Base-by-base conservation (phyloP, 1,139 yeast genomes). In the Casaregolazyma lundiana region DNA sequence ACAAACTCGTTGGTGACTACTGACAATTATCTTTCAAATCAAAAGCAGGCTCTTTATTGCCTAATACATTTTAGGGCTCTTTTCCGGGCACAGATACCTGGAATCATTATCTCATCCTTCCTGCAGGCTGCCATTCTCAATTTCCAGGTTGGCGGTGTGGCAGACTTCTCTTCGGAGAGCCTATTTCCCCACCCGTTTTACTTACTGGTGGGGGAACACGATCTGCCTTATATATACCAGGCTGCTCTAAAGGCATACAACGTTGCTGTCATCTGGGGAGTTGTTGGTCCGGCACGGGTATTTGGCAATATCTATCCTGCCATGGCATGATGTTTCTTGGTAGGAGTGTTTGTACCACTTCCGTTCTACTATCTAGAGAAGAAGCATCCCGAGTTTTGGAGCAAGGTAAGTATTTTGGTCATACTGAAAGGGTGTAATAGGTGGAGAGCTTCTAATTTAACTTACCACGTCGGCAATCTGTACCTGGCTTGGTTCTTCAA, bases 201-300 rank as follows among this genome's bases (percentile, higher is more conserved):
- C n/a, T n/a, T n/a, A n/a, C n/a, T 29, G 43, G 43, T 8, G 66
- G 67, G 47, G 63, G 75, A 44, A 58, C 63, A 15, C 60, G 47
- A 53, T 19, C 63, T 60, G 46, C 44, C 24, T 42, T 47, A 50
- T 50, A 58, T 62, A 16, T 67, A 71, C 45, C 66, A 62, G n/a
- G 56, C 78, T 21, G 64, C 62, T 37, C 65, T 61, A 35, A 72
- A 78, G 0, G 76, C 66, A 59, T 80, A 69, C 63, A 66, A 76
- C 38, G 73, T 82, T n/a, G 72, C 80, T 9, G 75, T 79, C 13
- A 64, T 77, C 19, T 79, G 81, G 78, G 86, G 87, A 51, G 77
- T 77, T 42, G 78, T 83, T 56, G 88, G 87, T 20, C 89, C 89
- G 19, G 69, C 75, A 58, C 71, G 76, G 44, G 75, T 80, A 19